Base-by-base conservation (phyloP, 1,284 basidiomycete genomes). In the Cryptococcus sp. region DNA sequence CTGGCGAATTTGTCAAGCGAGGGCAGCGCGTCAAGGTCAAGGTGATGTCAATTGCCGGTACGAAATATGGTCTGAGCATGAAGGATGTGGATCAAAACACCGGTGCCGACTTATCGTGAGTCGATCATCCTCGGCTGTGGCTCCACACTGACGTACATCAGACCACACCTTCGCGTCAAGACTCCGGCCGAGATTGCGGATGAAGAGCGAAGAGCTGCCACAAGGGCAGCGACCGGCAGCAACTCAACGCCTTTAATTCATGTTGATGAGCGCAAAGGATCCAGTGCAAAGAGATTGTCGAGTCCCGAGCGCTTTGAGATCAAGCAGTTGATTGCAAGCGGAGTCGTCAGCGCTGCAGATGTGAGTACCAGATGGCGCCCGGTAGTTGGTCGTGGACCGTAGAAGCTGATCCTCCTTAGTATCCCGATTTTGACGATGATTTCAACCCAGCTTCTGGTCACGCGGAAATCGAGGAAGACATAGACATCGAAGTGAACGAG, bases 251-350 rank as follows among this genome's bases (percentile, higher is more conserved):
- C 80, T 1, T 61, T 82, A 3, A 57, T 74, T 11, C 72, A 70
- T 31, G 74, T 78, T 19, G 76, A 77, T 86, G 57, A 93, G 88
- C 69, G 85, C 85, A 50, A 80, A 87, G 56, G 89, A 85, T 51
- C 81, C 87, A 47, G 74, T 54, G 91, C 92, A 1, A 95, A 95
- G 75, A 86, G 96, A 17, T 81, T 99, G 56, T 95, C 95, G 1
- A 94, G 91, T 25, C 96, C 96, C 0, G 96, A 99, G 78, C 86
- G 96, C 22, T 99, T 95, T 92, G 96, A 99, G 81, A 91, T 99
- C 78, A 97, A 98, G 77, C 96, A 99, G 77, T 86, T 99, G 59
- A 97, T 99, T 62, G 92, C 96, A 0, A 96, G 93, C 44, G 96
- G 96, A 49, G 90, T 88, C 5, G 86, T 97, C 48, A 88, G 89